Evolutionary conservation across 2,329 filamentous ascomycete species (phyloP).

Genomic region (Geosmithia putterillii): DNA sequence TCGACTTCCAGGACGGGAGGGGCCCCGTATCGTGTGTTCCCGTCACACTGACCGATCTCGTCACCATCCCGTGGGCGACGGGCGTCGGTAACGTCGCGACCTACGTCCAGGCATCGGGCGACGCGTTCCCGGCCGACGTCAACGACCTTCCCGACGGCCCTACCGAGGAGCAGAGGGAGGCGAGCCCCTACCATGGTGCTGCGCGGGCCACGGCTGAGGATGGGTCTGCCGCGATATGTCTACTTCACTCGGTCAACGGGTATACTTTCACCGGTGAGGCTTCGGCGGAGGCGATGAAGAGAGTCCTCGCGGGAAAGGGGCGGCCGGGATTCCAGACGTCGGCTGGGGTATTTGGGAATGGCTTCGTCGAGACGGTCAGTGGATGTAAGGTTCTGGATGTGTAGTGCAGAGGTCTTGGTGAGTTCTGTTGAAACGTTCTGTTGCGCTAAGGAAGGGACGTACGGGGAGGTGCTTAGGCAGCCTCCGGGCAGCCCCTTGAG

Average conservation of each 20-base stretch:
- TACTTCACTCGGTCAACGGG: conserved; percentile 8
- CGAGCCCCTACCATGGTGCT: conserved; percentile 9
- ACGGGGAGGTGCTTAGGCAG: too few species aligned
- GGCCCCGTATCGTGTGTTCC: conserved; percentile 7
- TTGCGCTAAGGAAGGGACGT: too few species aligned
- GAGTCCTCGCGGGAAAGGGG: conserved; percentile 5
- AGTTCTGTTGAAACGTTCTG: too few species aligned
- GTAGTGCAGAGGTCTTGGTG: too few species aligned
- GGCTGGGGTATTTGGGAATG: conserved; percentile 6
- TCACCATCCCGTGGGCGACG: conserved; percentile 9
- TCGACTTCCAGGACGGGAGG: conserved; percentile 9
- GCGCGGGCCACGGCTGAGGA: conserved; percentile 4
- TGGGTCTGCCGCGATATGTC: conserved; percentile 4
- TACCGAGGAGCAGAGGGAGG: conserved; percentile 5
- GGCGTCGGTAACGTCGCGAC: conserved; percentile 7
- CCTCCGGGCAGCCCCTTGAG: too few species aligned
- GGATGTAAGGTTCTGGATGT: too few species aligned
- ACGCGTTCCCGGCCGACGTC: too few species aligned
- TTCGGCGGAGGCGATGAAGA: conserved; percentile 6
- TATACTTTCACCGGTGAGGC: conserved; percentile 9
- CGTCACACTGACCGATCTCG: conserved; percentile 9
- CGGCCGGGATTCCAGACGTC: conserved; percentile 9
- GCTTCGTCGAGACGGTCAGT: conserved; percentile 1
- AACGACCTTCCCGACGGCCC: conserved; percentile 5
- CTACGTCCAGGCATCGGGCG: conserved; percentile 1